phyloP scores from a whole-genome alignment of 1,284 basidiomycete genomes.

The Melampsora larici-populina region DNA sequence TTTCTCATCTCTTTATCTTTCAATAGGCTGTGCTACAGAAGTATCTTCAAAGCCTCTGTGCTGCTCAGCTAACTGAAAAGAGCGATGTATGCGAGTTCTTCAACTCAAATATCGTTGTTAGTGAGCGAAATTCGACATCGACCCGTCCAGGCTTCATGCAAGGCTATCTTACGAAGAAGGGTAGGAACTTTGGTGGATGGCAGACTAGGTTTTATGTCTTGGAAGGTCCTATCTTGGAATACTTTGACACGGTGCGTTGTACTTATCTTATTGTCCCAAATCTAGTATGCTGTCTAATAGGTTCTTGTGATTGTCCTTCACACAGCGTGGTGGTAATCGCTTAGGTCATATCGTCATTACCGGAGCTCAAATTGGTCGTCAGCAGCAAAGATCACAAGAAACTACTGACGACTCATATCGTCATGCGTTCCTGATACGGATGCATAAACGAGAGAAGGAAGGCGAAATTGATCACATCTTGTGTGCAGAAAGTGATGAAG shows the following conservation, averaged over 20 bases:
- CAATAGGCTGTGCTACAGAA: constrained; percentile 72
- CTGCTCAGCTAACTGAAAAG: constrained; percentile 77
- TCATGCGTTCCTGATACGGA: constrained; percentile 89
- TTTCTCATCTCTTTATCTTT: constrained; percentile 3
- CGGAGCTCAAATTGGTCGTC: constrained; percentile 78
- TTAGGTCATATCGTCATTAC: constrained; percentile 59
- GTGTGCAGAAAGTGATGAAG: constrained; percentile 89
- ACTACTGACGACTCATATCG: constrained; percentile 83
- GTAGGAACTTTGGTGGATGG: constrained; percentile 94
- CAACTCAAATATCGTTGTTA: constrained; percentile 63
- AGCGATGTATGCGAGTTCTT: constrained; percentile 87
- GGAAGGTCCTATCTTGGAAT: constrained; percentile 74
- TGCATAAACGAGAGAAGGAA: constrained; percentile 73
- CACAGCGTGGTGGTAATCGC: constrained; percentile 45
- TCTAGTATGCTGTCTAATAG: neutral
- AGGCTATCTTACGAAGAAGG: constrained; percentile 92
- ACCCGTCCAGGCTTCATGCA: constrained; percentile 70
- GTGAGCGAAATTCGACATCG: constrained; percentile 63
- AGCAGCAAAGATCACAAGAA: constrained; percentile 56
- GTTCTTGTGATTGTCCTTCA: neutral
- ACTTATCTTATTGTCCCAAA: constrained; percentile 44
- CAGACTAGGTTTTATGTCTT: constrained; percentile 91
- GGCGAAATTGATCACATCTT: constrained; percentile 78
- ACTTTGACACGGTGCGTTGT: constrained; percentile 83
- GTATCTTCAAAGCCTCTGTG: constrained; percentile 78